Base-by-base conservation (phyloP, 148 eudicot species). In the Polygonum aviculare region DNA sequence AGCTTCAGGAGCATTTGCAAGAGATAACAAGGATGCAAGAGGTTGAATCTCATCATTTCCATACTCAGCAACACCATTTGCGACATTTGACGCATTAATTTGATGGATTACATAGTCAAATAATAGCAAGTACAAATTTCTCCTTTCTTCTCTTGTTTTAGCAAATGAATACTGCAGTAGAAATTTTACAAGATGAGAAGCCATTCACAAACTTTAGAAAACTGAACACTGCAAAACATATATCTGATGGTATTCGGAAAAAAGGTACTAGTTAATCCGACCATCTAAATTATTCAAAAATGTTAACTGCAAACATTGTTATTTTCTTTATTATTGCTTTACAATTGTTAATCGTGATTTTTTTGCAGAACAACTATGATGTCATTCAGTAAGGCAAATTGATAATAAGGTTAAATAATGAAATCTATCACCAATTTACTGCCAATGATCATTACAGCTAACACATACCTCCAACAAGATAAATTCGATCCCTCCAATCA, bases 1-100 rank as follows among this genome's bases (percentile, higher is more conserved):
- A 65, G 97, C 98, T 88, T 95, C 98, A 72, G 98, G 92, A 74
- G 96, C 98, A 80, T 95, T 92, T 74, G 94, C 97, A 80, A 89
- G 92, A 84, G 87, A 87, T 44, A 95, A 97, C 83, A 90, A 81
- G 33, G 87, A 83, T 33, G 96, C 97, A 86, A 95, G 85, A 41
- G 89, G 91, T 83, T 87, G 97, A 79, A 93, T 90, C 81, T 95
- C 98, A 76, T 82, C 92, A 79, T 80, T 85, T 69, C 88, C 86
- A 78, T 88, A 88, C 82, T 95, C 98, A 22, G 91, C 84, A 57
- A 80, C 82, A 60, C 98, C 98, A 79, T 79, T 70, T 71, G 90
- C 87, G 67, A 76, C 76, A 81, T 92, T 87, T 77, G 87, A 74
- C 76, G 86, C 89, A 80, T 87, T 92, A 78, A 92, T 90, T 82